phyloP scores from a whole-genome alignment of 495 filamentous ascomycete species.

The Pseudomonodictys pantanalensis region DNA sequence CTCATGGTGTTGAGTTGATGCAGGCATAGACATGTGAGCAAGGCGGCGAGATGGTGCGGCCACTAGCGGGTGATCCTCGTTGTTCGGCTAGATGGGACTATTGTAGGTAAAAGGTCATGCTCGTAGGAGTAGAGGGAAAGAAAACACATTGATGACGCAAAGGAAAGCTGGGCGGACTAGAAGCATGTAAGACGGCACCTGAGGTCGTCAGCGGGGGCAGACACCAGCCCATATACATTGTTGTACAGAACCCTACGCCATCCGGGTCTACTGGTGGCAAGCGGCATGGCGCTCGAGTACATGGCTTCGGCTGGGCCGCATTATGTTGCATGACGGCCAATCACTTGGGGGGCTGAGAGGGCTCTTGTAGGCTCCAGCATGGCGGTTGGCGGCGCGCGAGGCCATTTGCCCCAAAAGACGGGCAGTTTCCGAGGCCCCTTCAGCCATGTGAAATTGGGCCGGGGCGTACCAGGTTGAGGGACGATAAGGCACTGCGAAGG shows the following conservation, averaged over 20 bases:
- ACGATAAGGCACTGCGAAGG: conserved; percentile 16
- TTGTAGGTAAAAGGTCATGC: background rate
- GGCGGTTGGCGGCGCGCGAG: conserved; percentile 2
- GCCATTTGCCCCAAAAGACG: conserved; percentile 14
- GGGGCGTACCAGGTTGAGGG: conserved; percentile 22
- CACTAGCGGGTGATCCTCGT: background rate
- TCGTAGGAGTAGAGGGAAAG: background rate
- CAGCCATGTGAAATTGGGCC: conserved; percentile 25
- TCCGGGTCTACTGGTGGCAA: conserved; percentile 16
- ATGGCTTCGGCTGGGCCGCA: conserved; percentile 21
- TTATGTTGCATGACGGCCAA: conserved; percentile 13
- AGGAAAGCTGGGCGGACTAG: background rate
- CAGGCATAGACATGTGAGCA: background rate
- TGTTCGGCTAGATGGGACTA: background rate
- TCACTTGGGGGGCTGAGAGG: conserved; percentile 14
- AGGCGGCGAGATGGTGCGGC: background rate
- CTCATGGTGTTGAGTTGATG: conserved; percentile 23
- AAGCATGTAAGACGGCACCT: conserved; percentile 16
- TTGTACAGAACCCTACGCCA: conserved; percentile 14
- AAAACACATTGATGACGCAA: conserved; percentile 5
- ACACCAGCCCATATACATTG: conserved; percentile 18
- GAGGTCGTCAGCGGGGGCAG: conserved; percentile 25
- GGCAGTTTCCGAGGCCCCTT: conserved; percentile 3
- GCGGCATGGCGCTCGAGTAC: conserved; percentile 26
- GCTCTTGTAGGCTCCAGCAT: conserved; percentile 10